Base-by-base conservation (phyloP, 768 basidiomycete species). In the Calvatia gigantea region DNA sequence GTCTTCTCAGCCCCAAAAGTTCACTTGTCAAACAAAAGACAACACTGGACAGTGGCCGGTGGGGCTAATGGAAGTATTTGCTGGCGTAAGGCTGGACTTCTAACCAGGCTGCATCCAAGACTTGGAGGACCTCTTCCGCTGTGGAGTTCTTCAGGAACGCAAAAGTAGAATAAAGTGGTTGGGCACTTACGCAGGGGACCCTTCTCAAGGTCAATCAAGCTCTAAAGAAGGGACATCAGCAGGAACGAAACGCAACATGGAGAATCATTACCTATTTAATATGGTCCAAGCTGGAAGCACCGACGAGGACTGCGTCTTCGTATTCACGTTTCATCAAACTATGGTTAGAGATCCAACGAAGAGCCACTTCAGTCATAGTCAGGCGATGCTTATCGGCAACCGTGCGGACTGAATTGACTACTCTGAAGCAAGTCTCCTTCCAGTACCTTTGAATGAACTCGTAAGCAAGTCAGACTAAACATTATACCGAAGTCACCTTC, bases 311-410 rank as follows among this genome's bases (percentile, higher is more conserved):
- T 21, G 77, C 66, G 60, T 82, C 79, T 9, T 79, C 76, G 23
- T 71, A 61, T 58, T 81, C 79, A 6, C 74, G 67, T 60, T 76
- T 73, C 46, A 85, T 62, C 2, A 70, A 54, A 5, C 78, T 80
- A 58, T 86, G 84, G 55, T 85, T 77, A 50, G 83, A 79, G 48
- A 78, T 70, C 84, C 84, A 86, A n/a, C 84, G 73, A 44, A 84
- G 67, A 1, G 83, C 81, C 3, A 83, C 73, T 66, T 85, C 82
- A 2, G 76, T 71, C 54, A 83, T 67, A 0, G 76, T 74, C 3
- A 86, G 63, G 39, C 67, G 58, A 57, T 83, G 70, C 46, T 74
- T 77, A 32, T 74, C 75, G 4, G 78, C 75, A 8, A 73, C 79
- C 2, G 65, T 67, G 12, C 73, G 69, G 55, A 85, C 73, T 9